Base-by-base conservation (phyloP, 495 filamentous ascomycete genomes). In the Neurospora cerealis region DNA sequence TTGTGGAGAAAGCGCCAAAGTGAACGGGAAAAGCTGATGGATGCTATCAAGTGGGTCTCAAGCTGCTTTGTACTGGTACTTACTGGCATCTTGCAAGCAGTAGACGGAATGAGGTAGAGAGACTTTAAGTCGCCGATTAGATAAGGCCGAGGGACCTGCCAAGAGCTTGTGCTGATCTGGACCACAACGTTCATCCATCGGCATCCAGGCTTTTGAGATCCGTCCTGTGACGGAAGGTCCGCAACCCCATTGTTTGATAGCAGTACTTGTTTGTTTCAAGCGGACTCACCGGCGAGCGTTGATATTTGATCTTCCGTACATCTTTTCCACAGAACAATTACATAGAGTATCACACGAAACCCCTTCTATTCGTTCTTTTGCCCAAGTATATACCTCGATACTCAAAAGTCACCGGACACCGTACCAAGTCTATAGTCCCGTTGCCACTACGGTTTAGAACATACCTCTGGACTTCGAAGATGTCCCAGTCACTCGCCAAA, bases 401-500 rank as follows among this genome's bases (percentile, higher is more conserved):
- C 38, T 1, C 38, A 3, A 24, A 46, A 21, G 36, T 40, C 39
- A 71, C 32, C 39, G 38, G 21, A 32, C 42, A 37, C 21, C 69
- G n/a, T 28, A 19, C 38, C 37, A 62, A 54, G 38, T 19, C 40
- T 4, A 7, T 66, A 5, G 28, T 17, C 24, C 17, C 4, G 13
- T 38, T 54, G 71, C 42, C 24, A 34, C 0, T 0, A 39, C 38
- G 6, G 44, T 13, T 17, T 5, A 37, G 13, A 39, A 4, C 5
- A 17, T 28, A 34, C 6, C 17, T 24, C 8, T 5, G 8, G 13
- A 60, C 24, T 28, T 60, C 71, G 5, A 82, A 80, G 2, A 89
- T 89, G 87, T 88, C 87, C 44, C 86, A 87, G 48, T 89, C 87
- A 70, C 83, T 89, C 19, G 86, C 87, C 37, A 86, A 85, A 13